Evolutionary conservation across 2,329 filamentous ascomycete genomes (phyloP).

Genomic region (Ustilaginoidea virens): DNA sequence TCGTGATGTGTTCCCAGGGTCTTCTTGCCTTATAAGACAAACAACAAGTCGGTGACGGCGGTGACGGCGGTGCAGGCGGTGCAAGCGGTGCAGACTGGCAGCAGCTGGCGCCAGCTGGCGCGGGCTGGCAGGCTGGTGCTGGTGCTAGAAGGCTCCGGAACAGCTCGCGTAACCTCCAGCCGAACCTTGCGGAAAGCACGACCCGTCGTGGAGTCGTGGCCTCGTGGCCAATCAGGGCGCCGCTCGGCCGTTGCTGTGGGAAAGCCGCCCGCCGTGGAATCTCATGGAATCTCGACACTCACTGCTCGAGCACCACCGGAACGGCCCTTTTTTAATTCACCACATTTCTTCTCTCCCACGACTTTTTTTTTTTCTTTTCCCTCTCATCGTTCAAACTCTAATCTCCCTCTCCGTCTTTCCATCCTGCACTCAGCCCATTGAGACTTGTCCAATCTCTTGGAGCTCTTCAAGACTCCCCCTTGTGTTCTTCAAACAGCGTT

Average conservation of each 20-base stretch:
- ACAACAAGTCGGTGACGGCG: too few species aligned
- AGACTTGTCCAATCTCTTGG: too few species aligned
- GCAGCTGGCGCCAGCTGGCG: too few species aligned
- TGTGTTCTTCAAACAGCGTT: too few species aligned
- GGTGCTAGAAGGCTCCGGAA: conserved; percentile 14
- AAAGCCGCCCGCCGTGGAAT: conserved; percentile 24
- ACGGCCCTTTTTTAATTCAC: conserved; percentile 20
- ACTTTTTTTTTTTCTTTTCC: conserved; percentile 6
- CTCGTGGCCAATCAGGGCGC: conserved; percentile 12
- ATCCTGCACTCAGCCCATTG: not conserved
- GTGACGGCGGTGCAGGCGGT: too few species aligned
- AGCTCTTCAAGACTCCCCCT: too few species aligned
- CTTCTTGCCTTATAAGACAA: too few species aligned
- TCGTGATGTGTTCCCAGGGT: too few species aligned
- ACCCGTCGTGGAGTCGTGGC: not conserved
- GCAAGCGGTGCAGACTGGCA: too few species aligned
- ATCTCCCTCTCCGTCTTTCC: not conserved
- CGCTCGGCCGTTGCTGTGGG: conserved; percentile 10
- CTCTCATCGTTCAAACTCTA: not conserved
- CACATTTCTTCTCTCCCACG: conserved; percentile 11
- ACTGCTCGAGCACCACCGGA: conserved; percentile 3
- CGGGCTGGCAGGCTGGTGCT: too few species aligned
- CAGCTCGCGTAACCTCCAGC: conserved; percentile 3
- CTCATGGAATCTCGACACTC: conserved; percentile 26
- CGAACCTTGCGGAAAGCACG: too few species aligned